Evolutionary conservation across 805 yeast species (phyloP), one percentile per base, ranked within the genome.

Genomic region (Saccharomycopsis selenospora): DNA sequence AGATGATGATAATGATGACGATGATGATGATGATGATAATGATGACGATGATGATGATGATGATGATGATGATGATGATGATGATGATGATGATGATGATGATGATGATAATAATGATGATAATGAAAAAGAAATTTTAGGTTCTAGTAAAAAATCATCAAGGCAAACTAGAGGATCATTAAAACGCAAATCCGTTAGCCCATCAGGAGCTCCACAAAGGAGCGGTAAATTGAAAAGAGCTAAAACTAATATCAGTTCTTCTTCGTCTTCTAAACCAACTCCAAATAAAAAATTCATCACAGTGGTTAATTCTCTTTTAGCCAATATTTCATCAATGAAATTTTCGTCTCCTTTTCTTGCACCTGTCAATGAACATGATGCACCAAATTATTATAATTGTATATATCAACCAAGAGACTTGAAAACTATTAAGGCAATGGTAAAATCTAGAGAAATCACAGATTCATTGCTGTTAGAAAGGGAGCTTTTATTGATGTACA

Each of bases 401-500:
- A 75, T 85, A 11, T 70, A 75, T 53, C 67, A 71, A 24, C 93
- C 95, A 0, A 75, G 76, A 22, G 91, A 86, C 61, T 63, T 85
- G 54, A 81, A 83, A 57, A 76, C 79, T 4, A 76, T 86, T 36
- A 69, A 75, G 52, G 70, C 71, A 41, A 72, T 69, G 55, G 72
- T 85, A 25, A 79, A 79, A 53, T 78, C 77, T 45, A 81, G 80
- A 0, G 70, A 73, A 47, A 73, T 85, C 38, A 69, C 72, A 29
- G 60, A 61, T 14, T 63, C 66, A 8, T 67, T 61, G 20, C 79
- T 81, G 49, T 66, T 86, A 20, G 87, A 85, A 55, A 67, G 83
- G 45, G 86, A 82, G 53, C 68, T 86, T 40, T 72, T 81, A 67
- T 67, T 81, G 51, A 84, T 86, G 93, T 84, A 82, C 65, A 83